Evolutionary conservation across 805 yeast species (phyloP).

Genomic region (Tetrapisispora taiwanensis): DNA sequence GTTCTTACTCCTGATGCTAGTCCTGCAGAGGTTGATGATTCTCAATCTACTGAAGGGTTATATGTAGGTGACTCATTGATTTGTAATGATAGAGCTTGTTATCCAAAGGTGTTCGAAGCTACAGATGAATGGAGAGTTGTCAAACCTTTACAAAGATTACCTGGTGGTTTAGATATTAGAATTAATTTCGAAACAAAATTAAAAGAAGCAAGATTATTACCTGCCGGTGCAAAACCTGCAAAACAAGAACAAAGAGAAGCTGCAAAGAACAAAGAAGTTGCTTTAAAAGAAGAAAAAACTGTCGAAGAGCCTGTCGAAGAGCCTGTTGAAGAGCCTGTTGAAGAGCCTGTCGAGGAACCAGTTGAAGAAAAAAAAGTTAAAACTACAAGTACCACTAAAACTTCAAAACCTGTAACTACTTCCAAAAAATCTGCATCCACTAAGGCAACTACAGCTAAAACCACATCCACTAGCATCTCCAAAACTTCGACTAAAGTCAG

Average conservation of each 20-base stretch:
- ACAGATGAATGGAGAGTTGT: conserved; percentile 59
- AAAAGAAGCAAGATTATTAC: conserved; percentile 52
- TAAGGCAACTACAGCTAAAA: not conserved
- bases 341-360: not conserved
- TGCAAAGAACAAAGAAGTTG: not conserved
- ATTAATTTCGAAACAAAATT: conserved; percentile 62
- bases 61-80: conserved; percentile 5
- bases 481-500: too few relatives aligned
- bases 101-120: conserved; percentile 56
- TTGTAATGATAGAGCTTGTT: conserved; percentile 33
- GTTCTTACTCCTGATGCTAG: not conserved
- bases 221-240: conserved; percentile 3
- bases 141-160: conserved; percentile 62
- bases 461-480: too few relatives aligned
- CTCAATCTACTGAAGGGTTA: not conserved
- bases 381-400: too few relatives aligned
- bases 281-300: not conserved
- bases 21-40: not conserved
- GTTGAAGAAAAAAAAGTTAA: not conserved
- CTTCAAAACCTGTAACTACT: not conserved
- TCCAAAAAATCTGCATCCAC: not conserved
- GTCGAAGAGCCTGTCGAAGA: not conserved
- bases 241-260: conserved; percentile 2
- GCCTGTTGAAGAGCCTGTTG: not conserved
- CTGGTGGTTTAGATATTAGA: conserved; percentile 66